Base-by-base conservation (phyloP, 306 rosid genomes). In the Trifolium fragiferum region DNA sequence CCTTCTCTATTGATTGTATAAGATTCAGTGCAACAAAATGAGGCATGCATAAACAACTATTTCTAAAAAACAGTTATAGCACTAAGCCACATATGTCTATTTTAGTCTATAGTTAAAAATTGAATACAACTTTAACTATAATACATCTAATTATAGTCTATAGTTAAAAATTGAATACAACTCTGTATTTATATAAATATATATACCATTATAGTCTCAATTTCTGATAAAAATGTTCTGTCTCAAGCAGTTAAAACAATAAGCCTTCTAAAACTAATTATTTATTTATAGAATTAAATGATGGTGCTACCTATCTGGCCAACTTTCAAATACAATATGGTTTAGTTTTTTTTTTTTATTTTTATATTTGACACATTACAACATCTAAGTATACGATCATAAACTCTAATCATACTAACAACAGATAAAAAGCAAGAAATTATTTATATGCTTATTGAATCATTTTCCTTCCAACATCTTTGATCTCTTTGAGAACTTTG, bases 141-240 rank as follows among this genome's bases (percentile, higher is more conserved):
- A 54, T 41, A 54, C 32, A 14, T 65, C 82, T 72, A 79, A 20
- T 38, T 35, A 51, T 51, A 53, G 60, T 25, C 15, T 41, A 63
- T 4, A 8, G 27, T 51, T 78, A 7, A 47, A 66, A 46, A 30
- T 8, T 51, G 27, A 27, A 4, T 38, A 53, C 73, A 72, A 72
- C 12, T 16, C 8, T 77, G 46, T 47, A 10, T 41, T 19, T 13
- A 4, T 16, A 43, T 19, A 76, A 43, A 12, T 12, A 43, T 43
- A 43, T 43, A 41, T 10, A 41, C 15, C 5, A 3, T 38, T 16
- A 50, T 19, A 75, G 11, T 68, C 70, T 64, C 11, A 51, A 75
- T 33, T 66, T 66, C 8, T 54, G 4, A 54, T 54, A 55, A 55
- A 44, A 38, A 76, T 65, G 58, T 65, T 75, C 60, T 67, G 60